Base-by-base conservation (phyloP, 768 basidiomycete genomes). In the Basidioascus undulatus region DNA sequence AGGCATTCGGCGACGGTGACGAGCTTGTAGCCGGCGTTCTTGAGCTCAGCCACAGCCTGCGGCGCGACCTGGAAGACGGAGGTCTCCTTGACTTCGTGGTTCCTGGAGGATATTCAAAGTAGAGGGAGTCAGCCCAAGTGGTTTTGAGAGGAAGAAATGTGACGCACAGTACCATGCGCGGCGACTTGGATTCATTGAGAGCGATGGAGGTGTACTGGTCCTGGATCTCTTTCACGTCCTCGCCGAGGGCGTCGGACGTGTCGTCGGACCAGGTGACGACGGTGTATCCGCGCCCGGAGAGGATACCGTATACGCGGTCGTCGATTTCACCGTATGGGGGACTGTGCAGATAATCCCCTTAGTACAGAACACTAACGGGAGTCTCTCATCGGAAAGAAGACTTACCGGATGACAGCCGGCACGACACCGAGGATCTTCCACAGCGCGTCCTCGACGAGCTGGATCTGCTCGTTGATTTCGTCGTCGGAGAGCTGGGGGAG, bases 341-440 rank as follows among this genome's bases (percentile, higher is more conserved):
- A 6, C 1, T 5, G 19, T 21, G 21, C 15, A 36, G 5, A 9
- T 13, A 11, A 12, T 24, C 25, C 16, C 15, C 24, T 23, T 15
- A 12, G 25, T 5, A 16, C 16, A 37, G 6, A 20, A 18, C n/a
- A 36, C n/a, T n/a, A n/a, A n/a, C n/a, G n/a, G n/a, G n/a, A n/a
- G n/a, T n/a, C n/a, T n/a, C n/a, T n/a, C n/a, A n/a, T n/a, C n/a
- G 18, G 15, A 7, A 20, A 37, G n/a, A 23, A 15, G 4, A 24
- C 24, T 6, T 25, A 39, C 3, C 52, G 44, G 50, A 53, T 51
- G 41, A 48, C 36, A 5, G 40, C 35, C 25, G 50, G 52, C 35
- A 47, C 45, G 43, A 51, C 19, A 12, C 49, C 49, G 25, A 53
- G 38, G 33, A 51, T 53, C 47, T 51, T 53, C 45, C 40, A 43